Evolutionary conservation across 208 protist genomes (phyloP), one percentile per base, ranked within the genome.

Genomic region (Blastocrithidia nonstop): DNA sequence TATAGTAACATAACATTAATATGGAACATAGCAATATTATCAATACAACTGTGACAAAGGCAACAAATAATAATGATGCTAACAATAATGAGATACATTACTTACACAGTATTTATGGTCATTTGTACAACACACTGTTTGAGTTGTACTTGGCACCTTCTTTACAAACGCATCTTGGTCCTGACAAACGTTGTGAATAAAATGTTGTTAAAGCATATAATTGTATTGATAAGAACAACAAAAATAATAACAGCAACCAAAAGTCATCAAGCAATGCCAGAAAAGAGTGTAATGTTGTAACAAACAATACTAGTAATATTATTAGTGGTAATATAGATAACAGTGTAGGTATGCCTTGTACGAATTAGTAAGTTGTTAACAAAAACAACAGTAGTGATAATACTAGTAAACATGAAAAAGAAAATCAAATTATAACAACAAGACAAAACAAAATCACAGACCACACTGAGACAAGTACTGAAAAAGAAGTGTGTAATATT

Each of bases 61-160:
- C 29, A n/a, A 35, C 29, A n/a, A 35, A n/a, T n/a, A n/a, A 35
- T n/a, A n/a, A 35, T 11, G 29, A 11, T 11, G 29, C n/a, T 11
- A 35, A 11, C 11, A 35, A n/a, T 35, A n/a, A 35, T n/a, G n/a
- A 11, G 29, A 35, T 11, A 11, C 29, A n/a, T 35, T 11, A n/a
- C 29, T 11, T n/a, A n/a, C 11, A 11, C 11, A 35, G 11, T 33
- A 28, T 29, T 13, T 16, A 51, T 21, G 45, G 53, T 3, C 43
- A 42, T 19, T 35, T 73, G 25, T 97, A 93, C 71, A 88, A 96
- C 66, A 96, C 93, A n/a, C 64, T 98, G 0, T 58, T 97, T 7
- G 94, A 98, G 55, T 56, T 98, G n/a, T 98, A 97, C 67, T 69
- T 98, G 25, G 79, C 74, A 13, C 43, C 50, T 13, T 47, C 66